Base-by-base conservation (phyloP, 106 monocot genomes). In the Posidonia australis region DNA sequence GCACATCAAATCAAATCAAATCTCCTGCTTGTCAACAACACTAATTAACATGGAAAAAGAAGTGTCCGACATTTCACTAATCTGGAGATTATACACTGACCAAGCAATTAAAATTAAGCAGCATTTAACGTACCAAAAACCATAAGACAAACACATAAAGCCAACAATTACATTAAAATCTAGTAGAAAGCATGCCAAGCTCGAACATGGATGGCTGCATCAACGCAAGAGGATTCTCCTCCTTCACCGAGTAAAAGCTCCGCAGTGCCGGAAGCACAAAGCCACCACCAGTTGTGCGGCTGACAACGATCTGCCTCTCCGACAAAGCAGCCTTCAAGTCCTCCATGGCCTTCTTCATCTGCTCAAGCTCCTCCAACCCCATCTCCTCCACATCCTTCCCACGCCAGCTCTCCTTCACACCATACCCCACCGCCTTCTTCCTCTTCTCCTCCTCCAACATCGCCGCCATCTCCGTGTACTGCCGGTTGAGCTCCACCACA, bases 341-440 rank as follows among this genome's bases (percentile, higher is more conserved):
- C 9, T 59, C 58, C 58, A 59, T 59, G 10, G 14, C 58, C 25
- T 59, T 59, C 58, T 24, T 24, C 30, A 59, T 28, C 58, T 19
- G 22, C 6, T 20, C 18, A 12, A 24, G 5, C 22, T 58, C 58
- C 17, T 17, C 23, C 58, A 26, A 26, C 9, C 29, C 23, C 58
- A 48, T 58, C 58, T 58, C 58, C 14, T 9, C 58, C 13, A 24
- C 58, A 23, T 29, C 58, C 58, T 58, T 24, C 13, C 5, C 14
- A 13, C 29, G 14, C 5, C 58, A 26, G 23, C 22, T 10, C 14
- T 9, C 26, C 13, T 14, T 23, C 9, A 14, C 22, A 26, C 11
- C 29, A 26, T 25, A 5, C 24, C 6, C 11, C 18, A n/a, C 24
- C 6, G n/a, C 24, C 18, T 25, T 56, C 55, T 56, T 21, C 24